A percentile compares a stretch with the other conserved stretches of the same genome.
phyloP scores from a whole-genome alignment of 1,284 basidiomycete genomes.

The Flammula alnicola region DNA sequence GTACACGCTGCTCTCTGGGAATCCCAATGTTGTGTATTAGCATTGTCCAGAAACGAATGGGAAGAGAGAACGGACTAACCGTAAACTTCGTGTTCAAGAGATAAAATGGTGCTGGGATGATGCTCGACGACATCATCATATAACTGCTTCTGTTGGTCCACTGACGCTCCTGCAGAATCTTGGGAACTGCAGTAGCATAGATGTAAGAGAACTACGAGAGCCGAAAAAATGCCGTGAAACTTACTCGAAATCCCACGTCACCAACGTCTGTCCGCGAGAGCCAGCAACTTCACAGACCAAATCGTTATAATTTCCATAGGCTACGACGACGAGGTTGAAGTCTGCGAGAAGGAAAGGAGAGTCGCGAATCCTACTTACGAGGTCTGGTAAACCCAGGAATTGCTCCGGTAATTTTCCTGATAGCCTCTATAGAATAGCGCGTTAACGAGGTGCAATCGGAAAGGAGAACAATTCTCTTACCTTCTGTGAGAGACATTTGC shows the following conservation, averaged over 20 bases:
- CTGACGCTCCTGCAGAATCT: constrained; percentile 36
- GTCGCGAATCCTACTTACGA: no score
- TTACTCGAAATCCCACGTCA: constrained; percentile 48
- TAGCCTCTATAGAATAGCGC: no score
- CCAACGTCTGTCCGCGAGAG: constrained; percentile 40
- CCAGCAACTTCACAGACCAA: constrained; percentile 45
- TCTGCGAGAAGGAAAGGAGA: no score
- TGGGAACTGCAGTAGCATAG: constrained; percentile 37
- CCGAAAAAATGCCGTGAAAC: constrained; percentile 4
- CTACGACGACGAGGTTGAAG: no score
- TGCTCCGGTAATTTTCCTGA: constrained; percentile 33
- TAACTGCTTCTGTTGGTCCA: constrained; percentile 30
- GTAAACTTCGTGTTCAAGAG: constrained; percentile 40
- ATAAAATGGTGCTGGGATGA: constrained; percentile 38
- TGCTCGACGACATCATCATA: constrained; percentile 34
- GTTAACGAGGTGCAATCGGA: no score
- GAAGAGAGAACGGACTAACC: constrained; percentile 20
- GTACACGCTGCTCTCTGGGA: no score
- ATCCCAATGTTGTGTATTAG: no score
- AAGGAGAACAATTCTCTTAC: no score
- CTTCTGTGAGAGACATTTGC: constrained; percentile 48
- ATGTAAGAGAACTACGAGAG: neutral
- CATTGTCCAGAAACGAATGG: neutral
- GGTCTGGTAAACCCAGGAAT: constrained; percentile 47
- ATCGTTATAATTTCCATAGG: constrained; percentile 55